Percentiles rank a stretch among this genome's conserved stretches.
These are phyloP conservation scores for Kwoniella shivajii DNA, from an alignment of 1,284 basidiomycete species.

Conservation along the genomic window DNA sequence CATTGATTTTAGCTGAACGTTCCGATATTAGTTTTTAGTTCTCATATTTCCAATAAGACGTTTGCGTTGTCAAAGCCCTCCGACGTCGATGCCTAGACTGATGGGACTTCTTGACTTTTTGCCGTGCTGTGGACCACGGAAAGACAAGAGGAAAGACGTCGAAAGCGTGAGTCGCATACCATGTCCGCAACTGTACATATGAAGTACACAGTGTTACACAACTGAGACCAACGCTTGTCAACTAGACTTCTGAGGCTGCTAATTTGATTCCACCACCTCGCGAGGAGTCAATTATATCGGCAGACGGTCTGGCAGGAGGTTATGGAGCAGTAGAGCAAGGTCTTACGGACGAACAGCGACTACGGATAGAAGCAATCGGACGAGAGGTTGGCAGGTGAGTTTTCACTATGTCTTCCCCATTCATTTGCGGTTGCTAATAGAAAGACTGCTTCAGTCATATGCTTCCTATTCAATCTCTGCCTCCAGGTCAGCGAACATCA, in stretches of 20 bases:
- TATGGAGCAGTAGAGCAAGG: constrained; percentile 18
- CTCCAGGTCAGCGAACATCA: constrained; percentile 8
- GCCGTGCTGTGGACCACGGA: constrained; percentile 29
- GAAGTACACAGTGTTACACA: neutral
- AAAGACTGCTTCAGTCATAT: constrained; percentile 19
- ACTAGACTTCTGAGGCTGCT: constrained; percentile 11
- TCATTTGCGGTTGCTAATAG: neutral
- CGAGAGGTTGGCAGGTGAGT: constrained; percentile 24
- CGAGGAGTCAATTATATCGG: constrained; percentile 25
- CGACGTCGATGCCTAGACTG: too few relatives aligned
- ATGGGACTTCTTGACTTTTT: constrained; percentile 31
- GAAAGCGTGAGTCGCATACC: constrained; percentile 13
- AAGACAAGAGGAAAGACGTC: constrained; percentile 21
- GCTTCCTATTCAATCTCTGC: constrained; percentile 22
- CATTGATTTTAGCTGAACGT: too few relatives aligned
- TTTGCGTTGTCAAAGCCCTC: too few relatives aligned
- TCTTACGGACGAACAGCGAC: constrained; percentile 24
- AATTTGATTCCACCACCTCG: constrained; percentile 18
- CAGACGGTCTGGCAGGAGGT: constrained; percentile 11
- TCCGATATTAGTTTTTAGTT: too few relatives aligned
- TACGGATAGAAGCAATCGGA: constrained; percentile 26
- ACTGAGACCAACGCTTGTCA: neutral
- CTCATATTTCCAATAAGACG: too few relatives aligned
- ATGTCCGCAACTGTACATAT: too few relatives aligned
- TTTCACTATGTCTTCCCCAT: neutral